Base-by-base conservation (phyloP, 768 basidiomycete genomes). In the Guyanaporus albipodus region DNA sequence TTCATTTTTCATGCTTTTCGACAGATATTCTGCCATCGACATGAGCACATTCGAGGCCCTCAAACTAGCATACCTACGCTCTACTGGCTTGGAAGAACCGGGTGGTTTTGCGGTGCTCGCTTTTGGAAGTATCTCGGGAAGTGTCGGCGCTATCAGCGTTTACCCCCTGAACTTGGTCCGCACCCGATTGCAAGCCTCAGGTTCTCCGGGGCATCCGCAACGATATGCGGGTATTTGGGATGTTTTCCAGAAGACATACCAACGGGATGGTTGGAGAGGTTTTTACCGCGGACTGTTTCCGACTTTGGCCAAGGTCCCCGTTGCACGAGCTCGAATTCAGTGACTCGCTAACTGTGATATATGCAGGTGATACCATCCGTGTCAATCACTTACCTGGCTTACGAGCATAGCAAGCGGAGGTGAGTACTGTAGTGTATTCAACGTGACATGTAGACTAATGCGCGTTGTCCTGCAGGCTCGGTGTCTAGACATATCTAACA, bases 31-130 rank as follows among this genome's bases (percentile, higher is more conserved):
- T 12, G 95, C 95, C 5, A 99, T 98, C 53, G 95, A 99, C 67
- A 95, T 92, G 90, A 88, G 85, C 57, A 94, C 94, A 4, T 98
- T 96, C 49, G 95, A 97, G 70, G 91, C 91, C 2, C 80, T 99
- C 46, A 98, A 98, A 65, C 72, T 93, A 35, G 83, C 87, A 2
- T 98, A 98, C 66, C 71, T 87, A 31, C 79, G 82, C 42, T 95
- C 93, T 26, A 88, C 89, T 6, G 86, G 85, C 27, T 80, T 85
- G 58, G 85, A 92, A 22, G 94, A 99, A 63, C 91, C 95, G 0
- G 89, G 90, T 3, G 81, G 93, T 6, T 74, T 93, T 43, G 91
- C 89, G 22, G 63, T 92, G 24, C 79, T 98, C 15, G 83, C 88
- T 4, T 97, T 96, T 57, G 94, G 94, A 36, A 93, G 91, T 57